A percentile compares a stretch with the other conserved stretches of the same genome.
Evolutionary conservation across 768 basidiomycete genomes (phyloP).

Genomic region (Lactarius trivialis): DNA sequence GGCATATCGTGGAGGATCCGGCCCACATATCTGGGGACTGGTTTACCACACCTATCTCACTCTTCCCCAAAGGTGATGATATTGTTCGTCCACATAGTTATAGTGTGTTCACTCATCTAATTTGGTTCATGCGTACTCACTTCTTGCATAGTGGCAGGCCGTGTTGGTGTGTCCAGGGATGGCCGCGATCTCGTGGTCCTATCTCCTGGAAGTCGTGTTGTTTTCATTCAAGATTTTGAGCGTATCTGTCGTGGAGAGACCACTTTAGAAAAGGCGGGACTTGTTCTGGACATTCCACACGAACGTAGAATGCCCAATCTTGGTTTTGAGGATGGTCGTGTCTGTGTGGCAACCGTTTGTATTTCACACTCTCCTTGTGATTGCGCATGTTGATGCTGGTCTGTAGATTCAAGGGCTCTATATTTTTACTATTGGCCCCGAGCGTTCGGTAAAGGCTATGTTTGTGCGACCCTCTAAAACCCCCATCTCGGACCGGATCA

Average conservation of each 20-base stretch:
- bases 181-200: conserved; percentile 32
- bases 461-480: background rate
- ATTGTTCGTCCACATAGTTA: background rate
- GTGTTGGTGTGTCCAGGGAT: conserved; percentile 27
- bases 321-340: conserved; percentile 3
- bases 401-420: conserved; percentile 1
- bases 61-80: background rate
- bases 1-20: background rate
- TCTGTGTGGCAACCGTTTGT: too few species aligned
- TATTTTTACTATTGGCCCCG: background rate
- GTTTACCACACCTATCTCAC: background rate
- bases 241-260: conserved; percentile 23
- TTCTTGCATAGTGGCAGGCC: conserved; percentile 30
- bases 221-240: too few species aligned
- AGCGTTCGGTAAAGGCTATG: background rate
- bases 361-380: background rate
- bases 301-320: background rate
- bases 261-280: background rate
- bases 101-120: background rate
- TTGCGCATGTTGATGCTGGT: background rate
- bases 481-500: background rate
- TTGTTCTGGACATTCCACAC: background rate
- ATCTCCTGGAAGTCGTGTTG: conserved; percentile 21
- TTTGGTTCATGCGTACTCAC: background rate
- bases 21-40: background rate